Base-by-base conservation (phyloP, 2,329 filamentous ascomycete species). In the Metarhizium album region DNA sequence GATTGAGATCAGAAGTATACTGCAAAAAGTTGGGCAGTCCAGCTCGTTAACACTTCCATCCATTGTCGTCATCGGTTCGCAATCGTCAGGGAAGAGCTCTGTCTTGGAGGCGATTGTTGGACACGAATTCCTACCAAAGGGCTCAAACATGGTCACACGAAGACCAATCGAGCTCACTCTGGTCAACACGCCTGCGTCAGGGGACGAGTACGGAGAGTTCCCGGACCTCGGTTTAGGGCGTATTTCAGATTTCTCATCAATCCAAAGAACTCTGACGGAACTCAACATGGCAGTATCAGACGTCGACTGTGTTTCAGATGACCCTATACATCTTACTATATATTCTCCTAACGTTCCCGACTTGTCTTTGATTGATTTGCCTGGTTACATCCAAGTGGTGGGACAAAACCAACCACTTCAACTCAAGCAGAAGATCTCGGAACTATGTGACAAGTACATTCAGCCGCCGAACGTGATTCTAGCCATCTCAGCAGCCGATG, bases 11-110 rank as follows among this genome's bases (percentile, higher is more conserved):
- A 79, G 94, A 58, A 90, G 84, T 58, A 88, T 98, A 51, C 75
- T 98, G 23, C 87, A 94, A 62, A 88, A 84, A 24, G 87, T 98
- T 45, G 94, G 90, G 33, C 91, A 98, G 71, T 94, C 90, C 1
- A 89, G 86, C 57, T 82, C 87, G 3, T 73, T 98, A 55, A 91
- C 87, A 1, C 72, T 98, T 22, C 93, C 93, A 0, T 97, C 94
- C 0, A 98, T 98, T 52, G 93, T 98, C n/a, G 93, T 98, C 37
- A 96, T 98, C 59, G 93, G 93, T 23, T 98, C 93, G 2, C 93
- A 98, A 65, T 98, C 93, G 0, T 97, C 93, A 0, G 93, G 93
- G 40, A 98, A 98, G 72, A 97, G 91, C 63, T 98, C 93, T 1
- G 93, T 98, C 1, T 68, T 98, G 46, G 93, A 98, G 67, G 88